Evolutionary conservation across 2,329 filamentous ascomycete genomes (phyloP).

Genomic region (Nigrospora osmanthi): DNA sequence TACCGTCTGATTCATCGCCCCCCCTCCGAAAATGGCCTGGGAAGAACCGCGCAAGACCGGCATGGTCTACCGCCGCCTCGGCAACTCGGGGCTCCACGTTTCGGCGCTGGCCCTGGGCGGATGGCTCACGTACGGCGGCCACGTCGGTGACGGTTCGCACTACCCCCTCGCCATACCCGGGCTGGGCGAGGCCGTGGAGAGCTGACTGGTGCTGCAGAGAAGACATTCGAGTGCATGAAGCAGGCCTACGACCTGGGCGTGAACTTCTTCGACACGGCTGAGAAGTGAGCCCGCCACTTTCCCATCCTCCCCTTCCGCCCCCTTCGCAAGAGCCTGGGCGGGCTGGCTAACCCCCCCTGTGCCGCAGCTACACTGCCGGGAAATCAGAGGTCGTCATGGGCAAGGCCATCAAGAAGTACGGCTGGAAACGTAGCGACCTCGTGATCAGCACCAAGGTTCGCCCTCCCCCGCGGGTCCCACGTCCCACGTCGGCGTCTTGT

Average conservation of each 20-base stretch:
- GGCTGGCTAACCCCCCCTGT: no score
- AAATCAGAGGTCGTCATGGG: slow-evolving; percentile 58
- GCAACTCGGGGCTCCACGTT: slow-evolving; percentile 65
- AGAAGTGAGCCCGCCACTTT: slow-evolving; percentile 19
- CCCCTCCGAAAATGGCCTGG: slow-evolving; percentile 4
- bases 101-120: slow-evolving; percentile 65
- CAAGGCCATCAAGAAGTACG: slow-evolving; percentile 49
- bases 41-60: slow-evolving; percentile 8
- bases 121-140: slow-evolving; percentile 69
- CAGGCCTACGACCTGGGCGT: slow-evolving; percentile 51
- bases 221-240: slow-evolving; percentile 53
- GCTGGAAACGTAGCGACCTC: slow-evolving; percentile 53
- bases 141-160: slow-evolving; percentile 53
- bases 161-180: no score
- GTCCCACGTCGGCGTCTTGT: background rate
- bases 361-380: slow-evolving; percentile 40
- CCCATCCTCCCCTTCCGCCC: no score
- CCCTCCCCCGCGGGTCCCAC: background rate
- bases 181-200: background rate
- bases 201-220: slow-evolving; percentile 29
- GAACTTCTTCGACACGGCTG: slow-evolving; percentile 57
- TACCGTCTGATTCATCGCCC: background rate
- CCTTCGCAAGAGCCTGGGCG: no score
- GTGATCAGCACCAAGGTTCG: slow-evolving; percentile 53
- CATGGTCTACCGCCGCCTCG: slow-evolving; percentile 55